phyloP scores from a whole-genome alignment of 257 asterid species.

The Rhazya stricta region DNA sequence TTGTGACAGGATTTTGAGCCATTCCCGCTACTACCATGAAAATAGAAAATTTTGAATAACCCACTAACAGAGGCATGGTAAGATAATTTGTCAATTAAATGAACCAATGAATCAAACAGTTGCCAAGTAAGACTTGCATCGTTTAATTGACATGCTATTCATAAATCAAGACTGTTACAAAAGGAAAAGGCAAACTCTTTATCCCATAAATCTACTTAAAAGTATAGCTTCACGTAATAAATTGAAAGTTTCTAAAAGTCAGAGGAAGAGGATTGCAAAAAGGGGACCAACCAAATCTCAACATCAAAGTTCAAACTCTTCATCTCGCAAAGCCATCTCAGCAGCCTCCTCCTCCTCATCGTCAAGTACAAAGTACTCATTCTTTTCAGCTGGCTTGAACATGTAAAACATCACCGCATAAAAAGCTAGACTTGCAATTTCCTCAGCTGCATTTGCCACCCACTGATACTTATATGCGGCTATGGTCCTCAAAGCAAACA shows the following conservation, averaged over 20 bases:
- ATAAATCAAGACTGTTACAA: slow-evolving; percentile 15
- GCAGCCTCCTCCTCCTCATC: slow-evolving; percentile 94
- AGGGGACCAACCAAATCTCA: slow-evolving; percentile 24
- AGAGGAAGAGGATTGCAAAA: slow-evolving; percentile 25
- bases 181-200: slow-evolving; percentile 2
- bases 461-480: slow-evolving; percentile 91
- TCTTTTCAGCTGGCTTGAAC: slow-evolving; percentile 93
- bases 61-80: background rate
- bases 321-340: slow-evolving; percentile 78
- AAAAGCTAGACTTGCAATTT: slow-evolving; percentile 80
- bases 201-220: slow-evolving; percentile 11
- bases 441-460: slow-evolving; percentile 93
- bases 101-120: background rate
- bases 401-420: slow-evolving; percentile 79
- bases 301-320: slow-evolving; percentile 85
- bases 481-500: slow-evolving; percentile 83
- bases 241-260: slow-evolving; percentile 34
- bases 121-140: background rate
- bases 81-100: background rate
- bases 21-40: background rate
- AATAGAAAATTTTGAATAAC: background rate
- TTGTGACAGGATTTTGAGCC: background rate
- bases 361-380: slow-evolving; percentile 81
- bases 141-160: slow-evolving; percentile 4
- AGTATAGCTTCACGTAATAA: slow-evolving; percentile 12